phyloP scores from a whole-genome alignment of 257 asterid species.

The Nemophila menziesii region DNA sequence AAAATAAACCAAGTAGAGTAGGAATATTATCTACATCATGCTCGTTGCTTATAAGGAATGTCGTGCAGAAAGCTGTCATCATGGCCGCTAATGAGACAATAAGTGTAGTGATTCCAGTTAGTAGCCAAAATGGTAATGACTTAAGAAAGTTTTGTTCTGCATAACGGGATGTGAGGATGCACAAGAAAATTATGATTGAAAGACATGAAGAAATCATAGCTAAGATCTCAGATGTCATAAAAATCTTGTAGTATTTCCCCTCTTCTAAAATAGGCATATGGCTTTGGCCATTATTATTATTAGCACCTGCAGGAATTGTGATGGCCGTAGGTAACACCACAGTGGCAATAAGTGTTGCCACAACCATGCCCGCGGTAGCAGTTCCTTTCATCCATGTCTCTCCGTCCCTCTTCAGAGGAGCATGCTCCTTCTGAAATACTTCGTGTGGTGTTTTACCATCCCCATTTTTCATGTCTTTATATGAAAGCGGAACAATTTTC shows the following conservation, averaged over 20 bases:
- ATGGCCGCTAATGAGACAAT: no score
- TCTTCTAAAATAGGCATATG: conserved; percentile 13
- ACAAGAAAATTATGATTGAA: conserved; percentile 15
- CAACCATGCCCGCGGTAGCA: conserved; percentile 22
- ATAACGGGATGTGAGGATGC: conserved; percentile 19
- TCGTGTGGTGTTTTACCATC: not conserved
- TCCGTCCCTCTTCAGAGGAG: conserved; percentile 6
- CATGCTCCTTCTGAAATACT: not conserved
- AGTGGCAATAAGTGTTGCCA: conserved; percentile 24
- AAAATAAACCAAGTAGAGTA: no score
- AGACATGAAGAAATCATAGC: conserved; percentile 2
- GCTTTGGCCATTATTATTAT: not conserved
- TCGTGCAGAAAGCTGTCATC: no score
- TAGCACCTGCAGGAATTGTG: conserved; percentile 27
- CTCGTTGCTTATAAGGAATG: no score
- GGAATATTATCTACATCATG: no score
- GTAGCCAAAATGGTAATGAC: conserved; percentile 4
- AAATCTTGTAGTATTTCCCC: conserved; percentile 12
- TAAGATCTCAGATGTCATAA: conserved; percentile 19
- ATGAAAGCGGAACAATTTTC: not conserved
- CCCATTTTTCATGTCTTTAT: not conserved
- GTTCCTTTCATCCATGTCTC: conserved; percentile 27
- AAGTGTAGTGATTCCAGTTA: not conserved
- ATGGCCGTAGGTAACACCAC: conserved; percentile 28
- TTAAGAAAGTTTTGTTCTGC: conserved; percentile 16